A percentile compares a stretch with the other conserved stretches of the same genome.
Evolutionary conservation across 495 filamentous ascomycete species (phyloP).

Genomic region (Apodospora peruviana): DNA sequence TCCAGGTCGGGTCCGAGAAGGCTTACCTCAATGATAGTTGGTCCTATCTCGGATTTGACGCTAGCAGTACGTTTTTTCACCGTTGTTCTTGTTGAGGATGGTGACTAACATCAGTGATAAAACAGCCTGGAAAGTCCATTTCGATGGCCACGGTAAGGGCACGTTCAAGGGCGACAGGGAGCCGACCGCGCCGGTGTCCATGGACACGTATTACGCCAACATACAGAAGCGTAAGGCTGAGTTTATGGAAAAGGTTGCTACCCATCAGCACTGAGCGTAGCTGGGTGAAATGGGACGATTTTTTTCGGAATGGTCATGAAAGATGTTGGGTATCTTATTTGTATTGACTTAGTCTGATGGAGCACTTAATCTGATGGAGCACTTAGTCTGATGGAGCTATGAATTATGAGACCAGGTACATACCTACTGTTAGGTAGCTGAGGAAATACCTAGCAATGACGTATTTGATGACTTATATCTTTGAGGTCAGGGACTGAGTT

Average conservation of each 20-base stretch:
- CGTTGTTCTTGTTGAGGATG: not conserved
- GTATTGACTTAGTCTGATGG: too few relatives aligned
- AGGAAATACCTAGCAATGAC: too few relatives aligned
- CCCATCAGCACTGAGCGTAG: too few relatives aligned
- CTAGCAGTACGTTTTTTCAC: constrained; percentile 14
- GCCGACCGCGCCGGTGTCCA: not conserved
- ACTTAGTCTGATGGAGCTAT: too few relatives aligned
- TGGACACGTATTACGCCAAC: constrained; percentile 4
- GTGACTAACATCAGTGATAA: not conserved
- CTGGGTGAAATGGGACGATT: too few relatives aligned
- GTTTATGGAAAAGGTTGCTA: not conserved
- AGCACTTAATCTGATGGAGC: too few relatives aligned
- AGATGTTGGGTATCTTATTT: too few relatives aligned
- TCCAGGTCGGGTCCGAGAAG: constrained; percentile 25
- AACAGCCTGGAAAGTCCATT: constrained; percentile 13
- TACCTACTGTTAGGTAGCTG: too few relatives aligned
- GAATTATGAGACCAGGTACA: too few relatives aligned
- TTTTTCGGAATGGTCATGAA: too few relatives aligned
- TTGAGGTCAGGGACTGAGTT: too few relatives aligned
- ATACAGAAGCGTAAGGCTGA: constrained; percentile 3
- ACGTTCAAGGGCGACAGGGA: not conserved
- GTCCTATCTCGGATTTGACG: constrained; percentile 32
- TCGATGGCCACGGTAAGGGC: constrained; percentile 9
- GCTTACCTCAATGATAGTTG: constrained; percentile 34
- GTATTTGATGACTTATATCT: too few relatives aligned